Conservation (phyloP, 2,329 filamentous ascomycete genomes). For the Arthrobotrys iridis region DNA sequence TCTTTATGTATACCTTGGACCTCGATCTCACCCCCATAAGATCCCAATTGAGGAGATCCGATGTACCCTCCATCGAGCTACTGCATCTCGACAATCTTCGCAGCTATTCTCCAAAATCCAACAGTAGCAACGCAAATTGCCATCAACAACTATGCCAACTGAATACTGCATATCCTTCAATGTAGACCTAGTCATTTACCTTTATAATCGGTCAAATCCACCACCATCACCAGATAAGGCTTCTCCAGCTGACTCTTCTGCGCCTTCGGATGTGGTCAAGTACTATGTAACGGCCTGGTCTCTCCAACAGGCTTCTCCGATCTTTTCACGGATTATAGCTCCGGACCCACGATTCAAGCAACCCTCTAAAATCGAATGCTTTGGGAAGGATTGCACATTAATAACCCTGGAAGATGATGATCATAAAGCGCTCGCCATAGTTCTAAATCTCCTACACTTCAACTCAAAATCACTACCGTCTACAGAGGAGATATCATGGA, state of each 20-base stretch:
- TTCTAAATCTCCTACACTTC: conserved; percentile 27
- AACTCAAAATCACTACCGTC: conserved; percentile 16
- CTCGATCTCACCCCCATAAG: too few species aligned
- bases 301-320: conserved; percentile 31
- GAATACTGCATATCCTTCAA: conserved; percentile 31
- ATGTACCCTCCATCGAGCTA: too few species aligned
- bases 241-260: neutral
- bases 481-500: conserved; percentile 12
- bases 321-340: conserved; percentile 37
- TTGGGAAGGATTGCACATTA: conserved; percentile 9
- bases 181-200: conserved; percentile 35
- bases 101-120: conserved; percentile 1
- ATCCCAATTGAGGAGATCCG: too few species aligned
- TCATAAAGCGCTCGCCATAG: conserved; percentile 21
- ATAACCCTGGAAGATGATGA: conserved; percentile 39
- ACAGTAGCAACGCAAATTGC: conserved; percentile 29
- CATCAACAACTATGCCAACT: neutral
- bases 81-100: too few species aligned
- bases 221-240: neutral
- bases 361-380: conserved; percentile 4
- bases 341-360: conserved; percentile 30
- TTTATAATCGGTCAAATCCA: neutral
- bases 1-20: too few species aligned
- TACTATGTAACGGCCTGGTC: conserved; percentile 43
- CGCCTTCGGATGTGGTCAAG: neutral